Conservation (phyloP, 495 filamentous ascomycete genomes). For the Chaetomidium leptoderma region DNA sequence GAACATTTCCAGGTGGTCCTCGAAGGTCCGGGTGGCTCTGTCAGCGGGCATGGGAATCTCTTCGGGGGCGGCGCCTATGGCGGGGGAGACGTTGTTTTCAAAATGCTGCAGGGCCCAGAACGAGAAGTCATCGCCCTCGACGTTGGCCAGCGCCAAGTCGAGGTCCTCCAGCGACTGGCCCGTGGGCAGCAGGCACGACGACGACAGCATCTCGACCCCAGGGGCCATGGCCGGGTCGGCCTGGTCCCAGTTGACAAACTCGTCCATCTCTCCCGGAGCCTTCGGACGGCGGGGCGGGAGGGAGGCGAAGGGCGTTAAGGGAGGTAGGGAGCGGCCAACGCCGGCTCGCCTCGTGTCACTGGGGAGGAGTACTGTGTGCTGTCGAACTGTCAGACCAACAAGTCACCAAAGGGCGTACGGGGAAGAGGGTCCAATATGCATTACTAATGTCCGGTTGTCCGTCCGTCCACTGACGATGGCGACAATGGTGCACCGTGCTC, state of each 20-base stretch:
- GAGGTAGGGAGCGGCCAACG: not conserved
- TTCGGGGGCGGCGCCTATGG: constrained; percentile 14
- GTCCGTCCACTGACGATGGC: not conserved
- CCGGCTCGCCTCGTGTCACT: not conserved
- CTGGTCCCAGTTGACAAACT: constrained; percentile 48
- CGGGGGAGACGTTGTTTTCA: constrained; percentile 30
- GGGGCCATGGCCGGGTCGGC: constrained; percentile 27
- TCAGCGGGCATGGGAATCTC: constrained; percentile 19
- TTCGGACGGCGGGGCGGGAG: constrained; percentile 18
- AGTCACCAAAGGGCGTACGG: constrained; percentile 18
- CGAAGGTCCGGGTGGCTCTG: constrained; percentile 22
- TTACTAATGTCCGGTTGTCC: constrained; percentile 2
- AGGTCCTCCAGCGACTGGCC: constrained; percentile 33
- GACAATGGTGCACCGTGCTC: not conserved
- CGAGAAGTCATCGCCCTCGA: constrained; percentile 46
- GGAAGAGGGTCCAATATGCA: not conserved
- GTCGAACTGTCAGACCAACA: constrained; percentile 17
- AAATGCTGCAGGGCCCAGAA: constrained; percentile 50
- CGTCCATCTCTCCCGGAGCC: constrained; percentile 32
- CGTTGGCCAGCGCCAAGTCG: constrained; percentile 44
- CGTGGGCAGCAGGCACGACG: constrained; percentile 16
- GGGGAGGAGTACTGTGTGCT: not conserved
- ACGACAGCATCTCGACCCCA: constrained; percentile 18
- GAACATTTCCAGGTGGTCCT: constrained; percentile 39
- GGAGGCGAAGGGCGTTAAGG: constrained; percentile 9